Conservation (phyloP, 495 filamentous ascomycete species). For the Podospora didyma region DNA sequence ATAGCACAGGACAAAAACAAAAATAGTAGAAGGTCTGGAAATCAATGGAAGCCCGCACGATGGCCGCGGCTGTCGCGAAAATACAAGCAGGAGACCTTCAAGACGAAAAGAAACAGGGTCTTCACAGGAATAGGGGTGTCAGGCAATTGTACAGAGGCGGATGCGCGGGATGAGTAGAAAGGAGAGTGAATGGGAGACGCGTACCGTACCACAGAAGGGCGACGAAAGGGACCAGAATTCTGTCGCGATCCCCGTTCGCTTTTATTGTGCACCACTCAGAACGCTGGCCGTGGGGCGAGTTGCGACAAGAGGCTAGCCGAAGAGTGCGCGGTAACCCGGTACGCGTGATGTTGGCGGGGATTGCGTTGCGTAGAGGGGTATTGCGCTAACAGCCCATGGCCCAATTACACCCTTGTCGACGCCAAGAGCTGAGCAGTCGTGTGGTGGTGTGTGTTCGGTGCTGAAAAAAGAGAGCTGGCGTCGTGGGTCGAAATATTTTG, state of each 20-base stretch:
- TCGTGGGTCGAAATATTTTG: neutral
- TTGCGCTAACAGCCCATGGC: constrained; percentile 11
- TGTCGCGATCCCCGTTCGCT: constrained; percentile 8
- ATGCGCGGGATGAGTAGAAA: constrained; percentile 6
- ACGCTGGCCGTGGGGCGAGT: constrained; percentile 12
- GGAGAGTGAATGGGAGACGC: constrained; percentile 6
- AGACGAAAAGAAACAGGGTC: neutral
- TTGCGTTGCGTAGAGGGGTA: constrained; percentile 1
- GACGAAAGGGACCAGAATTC: constrained; percentile 10
- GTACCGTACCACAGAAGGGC: constrained; percentile 20
- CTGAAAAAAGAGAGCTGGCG: too few species aligned
- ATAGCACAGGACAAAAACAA: neutral
- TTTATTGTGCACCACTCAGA: constrained; percentile 4
- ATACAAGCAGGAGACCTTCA: neutral
- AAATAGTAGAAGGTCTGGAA: neutral
- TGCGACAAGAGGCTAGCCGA: constrained; percentile 22
- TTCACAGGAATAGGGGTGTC: neutral
- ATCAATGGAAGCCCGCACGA: neutral
- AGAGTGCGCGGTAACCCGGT: constrained; percentile 19
- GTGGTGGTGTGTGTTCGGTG: neutral
- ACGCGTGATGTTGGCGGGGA: neutral
- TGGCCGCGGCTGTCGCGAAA: neutral
- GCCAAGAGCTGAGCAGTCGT: neutral
- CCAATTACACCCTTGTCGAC: neutral
- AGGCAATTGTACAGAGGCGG: constrained; percentile 4